Evolutionary conservation across 768 basidiomycete genomes (phyloP).

Genomic region (Lactarius hatsudake): DNA sequence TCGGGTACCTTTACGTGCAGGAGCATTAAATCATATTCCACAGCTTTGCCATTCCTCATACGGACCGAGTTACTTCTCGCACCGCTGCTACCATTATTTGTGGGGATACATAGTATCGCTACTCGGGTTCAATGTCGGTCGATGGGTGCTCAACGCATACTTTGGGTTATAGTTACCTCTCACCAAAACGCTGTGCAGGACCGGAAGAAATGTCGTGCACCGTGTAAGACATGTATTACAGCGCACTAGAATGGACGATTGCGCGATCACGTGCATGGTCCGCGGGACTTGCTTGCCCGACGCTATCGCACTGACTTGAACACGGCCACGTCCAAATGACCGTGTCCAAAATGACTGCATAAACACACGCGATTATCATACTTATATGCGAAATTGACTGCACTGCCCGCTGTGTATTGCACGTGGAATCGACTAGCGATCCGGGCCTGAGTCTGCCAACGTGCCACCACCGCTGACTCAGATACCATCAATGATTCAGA

Average conservation of each 20-base stretch:
- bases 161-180: conserved; percentile 46
- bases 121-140: conserved; percentile 87
- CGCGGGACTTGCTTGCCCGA: too few relatives aligned
- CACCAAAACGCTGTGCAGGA: not conserved
- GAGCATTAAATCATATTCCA: conserved; percentile 21
- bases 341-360: too few relatives aligned
- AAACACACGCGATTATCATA: not conserved
- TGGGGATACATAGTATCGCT: conserved; percentile 82
- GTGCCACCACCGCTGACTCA: too few relatives aligned
- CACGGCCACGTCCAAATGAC: not conserved
- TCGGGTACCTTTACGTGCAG: conserved; percentile 8
- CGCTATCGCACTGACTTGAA: not conserved
- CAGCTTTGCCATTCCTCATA: conserved; percentile 91
- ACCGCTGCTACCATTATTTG: conserved; percentile 83
- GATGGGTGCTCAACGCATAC: conserved; percentile 75
- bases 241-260: too few relatives aligned
- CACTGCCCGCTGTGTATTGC: too few relatives aligned
- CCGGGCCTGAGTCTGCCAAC: not conserved
- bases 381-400: not conserved
- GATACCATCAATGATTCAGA: too few relatives aligned
- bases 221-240: not conserved
- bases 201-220: not conserved
- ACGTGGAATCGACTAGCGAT: not conserved
- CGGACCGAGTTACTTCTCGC: conserved; percentile 89
- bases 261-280: not conserved